These are phyloP conservation scores for Trichosporon asahii DNA, from an alignment of 1,284 basidiomycete genomes.

Conservation along the genomic window DNA sequence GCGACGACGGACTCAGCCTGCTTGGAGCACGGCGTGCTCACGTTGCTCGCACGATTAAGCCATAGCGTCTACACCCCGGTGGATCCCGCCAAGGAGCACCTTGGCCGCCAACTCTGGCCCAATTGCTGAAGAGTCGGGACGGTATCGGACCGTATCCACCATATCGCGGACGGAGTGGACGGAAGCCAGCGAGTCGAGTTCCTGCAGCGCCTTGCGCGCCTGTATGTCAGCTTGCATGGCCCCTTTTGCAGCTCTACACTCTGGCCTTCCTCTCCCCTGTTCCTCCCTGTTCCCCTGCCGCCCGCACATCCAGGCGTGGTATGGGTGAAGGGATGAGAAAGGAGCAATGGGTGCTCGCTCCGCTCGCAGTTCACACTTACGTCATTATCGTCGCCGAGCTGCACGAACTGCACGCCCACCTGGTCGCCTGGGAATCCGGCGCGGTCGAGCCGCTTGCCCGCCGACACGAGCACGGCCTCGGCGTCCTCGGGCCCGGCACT, in stretches of 20 bases:
- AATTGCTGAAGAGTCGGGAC: conserved; percentile 30
- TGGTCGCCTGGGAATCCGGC: conserved; percentile 49
- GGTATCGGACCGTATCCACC: conserved; percentile 47
- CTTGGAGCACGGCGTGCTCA: no score
- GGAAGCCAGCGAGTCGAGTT: conserved; percentile 50
- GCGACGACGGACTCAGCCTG: no score
- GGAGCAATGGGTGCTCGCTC: no score
- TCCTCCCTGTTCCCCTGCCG: neutral
- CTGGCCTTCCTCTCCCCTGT: neutral
- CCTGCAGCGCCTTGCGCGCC: conserved; percentile 44
- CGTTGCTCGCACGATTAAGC: neutral
- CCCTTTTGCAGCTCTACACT: no score
- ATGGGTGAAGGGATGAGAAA: no score
- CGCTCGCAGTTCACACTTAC: conserved; percentile 24
- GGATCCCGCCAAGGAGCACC: conserved; percentile 46
- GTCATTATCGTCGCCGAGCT: conserved; percentile 46
- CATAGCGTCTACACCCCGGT: conserved; percentile 35
- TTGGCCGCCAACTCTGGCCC: conserved; percentile 41
- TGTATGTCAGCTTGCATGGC: conserved; percentile 4
- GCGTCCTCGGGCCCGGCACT: conserved; percentile 42
- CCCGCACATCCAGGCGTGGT: no score
- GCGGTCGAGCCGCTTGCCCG: conserved; percentile 46
- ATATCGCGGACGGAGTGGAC: conserved; percentile 20
- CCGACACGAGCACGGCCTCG: conserved; percentile 37
- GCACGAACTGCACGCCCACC: conserved; percentile 52